Evolutionary conservation across 2,329 filamentous ascomycete species (phyloP).

Genomic region (Truncatella angustata): DNA sequence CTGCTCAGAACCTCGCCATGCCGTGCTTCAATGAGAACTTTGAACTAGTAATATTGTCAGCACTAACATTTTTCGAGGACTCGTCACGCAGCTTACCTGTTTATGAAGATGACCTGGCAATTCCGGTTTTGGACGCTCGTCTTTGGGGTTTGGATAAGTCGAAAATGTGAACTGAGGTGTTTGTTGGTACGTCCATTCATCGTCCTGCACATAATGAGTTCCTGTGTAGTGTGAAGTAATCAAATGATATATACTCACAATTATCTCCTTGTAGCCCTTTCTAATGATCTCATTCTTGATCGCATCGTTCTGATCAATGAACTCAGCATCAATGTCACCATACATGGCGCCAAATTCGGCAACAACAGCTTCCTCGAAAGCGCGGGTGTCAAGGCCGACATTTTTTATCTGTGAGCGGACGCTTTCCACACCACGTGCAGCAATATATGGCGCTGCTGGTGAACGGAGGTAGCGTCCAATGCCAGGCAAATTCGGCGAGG

Average conservation of each 20-base stretch:
- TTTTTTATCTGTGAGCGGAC: constrained; percentile 84
- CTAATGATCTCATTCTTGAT: constrained; percentile 52
- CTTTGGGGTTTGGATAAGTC: constrained; percentile 55
- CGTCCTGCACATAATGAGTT: too few species aligned
- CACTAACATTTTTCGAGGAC: not conserved
- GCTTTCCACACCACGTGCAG: constrained; percentile 84
- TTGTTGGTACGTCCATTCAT: constrained; percentile 78
- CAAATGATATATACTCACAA: constrained; percentile 45
- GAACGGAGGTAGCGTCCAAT: constrained; percentile 73
- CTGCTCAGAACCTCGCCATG: constrained; percentile 34
- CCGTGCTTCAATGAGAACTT: constrained; percentile 33
- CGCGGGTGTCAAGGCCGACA: constrained; percentile 53
- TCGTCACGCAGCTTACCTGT: constrained; percentile 33
- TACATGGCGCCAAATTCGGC: constrained; percentile 70
- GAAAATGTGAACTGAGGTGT: constrained; percentile 80
- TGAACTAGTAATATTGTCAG: constrained; percentile 22
- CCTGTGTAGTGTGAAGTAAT: too few species aligned
- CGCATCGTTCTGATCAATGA: constrained; percentile 47
- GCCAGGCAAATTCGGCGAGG: constrained; percentile 68
- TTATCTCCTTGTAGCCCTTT: constrained; percentile 62
- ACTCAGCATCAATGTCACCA: constrained; percentile 34
- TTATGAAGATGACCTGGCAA: constrained; percentile 46
- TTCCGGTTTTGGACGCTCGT: constrained; percentile 54
- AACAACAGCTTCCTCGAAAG: constrained; percentile 56
- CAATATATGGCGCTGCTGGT: constrained; percentile 74